Conservation (phyloP, 805 yeast genomes). For the Candida krabiensis region DNA sequence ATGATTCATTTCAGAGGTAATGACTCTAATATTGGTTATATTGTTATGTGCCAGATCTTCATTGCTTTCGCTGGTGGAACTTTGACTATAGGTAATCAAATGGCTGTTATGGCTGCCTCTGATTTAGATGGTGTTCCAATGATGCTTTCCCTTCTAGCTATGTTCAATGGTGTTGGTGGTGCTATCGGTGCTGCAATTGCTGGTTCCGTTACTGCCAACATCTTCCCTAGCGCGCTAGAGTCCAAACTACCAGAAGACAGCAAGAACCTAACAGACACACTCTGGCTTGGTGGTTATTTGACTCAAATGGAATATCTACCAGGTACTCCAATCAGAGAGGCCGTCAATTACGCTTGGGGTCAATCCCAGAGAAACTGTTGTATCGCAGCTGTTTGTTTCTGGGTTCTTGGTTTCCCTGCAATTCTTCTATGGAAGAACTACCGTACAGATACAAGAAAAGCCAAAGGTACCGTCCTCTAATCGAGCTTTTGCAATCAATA, state of each 20-base stretch:
- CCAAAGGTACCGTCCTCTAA: constrained; percentile 21
- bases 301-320: constrained; percentile 25
- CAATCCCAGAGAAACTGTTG: constrained; percentile 24
- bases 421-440: constrained; percentile 30
- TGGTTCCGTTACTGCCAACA: constrained; percentile 38
- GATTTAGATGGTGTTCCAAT: constrained; percentile 43
- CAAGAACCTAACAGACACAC: constrained; percentile 12
- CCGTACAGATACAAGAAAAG: constrained; percentile 23
- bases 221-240: constrained; percentile 27
- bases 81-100: constrained; percentile 28
- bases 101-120: constrained; percentile 40
- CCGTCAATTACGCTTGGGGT: constrained; percentile 30
- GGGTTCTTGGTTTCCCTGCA: constrained; percentile 25
- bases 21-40: constrained; percentile 20
- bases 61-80: constrained; percentile 43
- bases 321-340: constrained; percentile 27
- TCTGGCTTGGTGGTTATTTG: constrained; percentile 24
- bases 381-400: constrained; percentile 26
- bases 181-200: constrained; percentile 41
- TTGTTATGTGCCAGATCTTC: constrained; percentile 34
- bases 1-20: constrained; percentile 28
- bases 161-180: constrained; percentile 37
- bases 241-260: constrained; percentile 27
- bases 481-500: neutral
- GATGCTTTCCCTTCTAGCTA: constrained; percentile 35